A percentile compares a stretch with the other conserved stretches of the same genome.
phyloP scores from a whole-genome alignment of 345 rosid genomes.

The Sisymbrium altissimum region DNA sequence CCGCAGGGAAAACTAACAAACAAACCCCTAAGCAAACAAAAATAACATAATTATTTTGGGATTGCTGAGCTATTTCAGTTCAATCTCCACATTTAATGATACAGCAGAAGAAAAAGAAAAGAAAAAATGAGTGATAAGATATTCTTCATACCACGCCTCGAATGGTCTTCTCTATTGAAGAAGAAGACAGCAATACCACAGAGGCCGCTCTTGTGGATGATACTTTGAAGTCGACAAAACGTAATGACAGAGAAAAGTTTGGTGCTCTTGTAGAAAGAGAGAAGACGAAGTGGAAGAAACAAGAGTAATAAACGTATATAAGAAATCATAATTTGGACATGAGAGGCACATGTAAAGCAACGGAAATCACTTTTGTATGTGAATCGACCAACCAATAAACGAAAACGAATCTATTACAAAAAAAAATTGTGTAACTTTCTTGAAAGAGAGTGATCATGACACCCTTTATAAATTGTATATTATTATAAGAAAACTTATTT shows the following conservation, averaged over 20 bases:
- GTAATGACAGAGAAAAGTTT: background rate
- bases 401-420: constrained; percentile 16
- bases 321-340: constrained; percentile 4
- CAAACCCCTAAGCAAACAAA: too few species aligned
- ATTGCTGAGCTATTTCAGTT: too few species aligned
- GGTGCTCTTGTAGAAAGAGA: constrained; percentile 9
- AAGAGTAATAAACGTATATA: background rate
- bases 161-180: background rate
- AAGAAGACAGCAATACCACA: background rate
- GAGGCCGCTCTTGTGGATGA: background rate
- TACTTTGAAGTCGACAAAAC: background rate
- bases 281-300: constrained; percentile 18
- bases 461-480: background rate
- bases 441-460: constrained; percentile 29
- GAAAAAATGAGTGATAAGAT: background rate
- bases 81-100: background rate
- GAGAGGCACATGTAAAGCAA: constrained; percentile 36
- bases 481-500: background rate
- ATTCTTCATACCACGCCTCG: background rate
- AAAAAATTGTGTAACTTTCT: constrained; percentile 23
- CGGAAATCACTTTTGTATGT: constrained; percentile 10
- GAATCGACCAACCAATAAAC: constrained; percentile 19
- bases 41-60: too few species aligned
- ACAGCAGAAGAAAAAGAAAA: background rate
- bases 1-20: too few species aligned